These are phyloP conservation scores for Magnaporthiopsis incrustans DNA, from an alignment of 2,329 filamentous ascomycete genomes.

Conservation along the genomic window DNA sequence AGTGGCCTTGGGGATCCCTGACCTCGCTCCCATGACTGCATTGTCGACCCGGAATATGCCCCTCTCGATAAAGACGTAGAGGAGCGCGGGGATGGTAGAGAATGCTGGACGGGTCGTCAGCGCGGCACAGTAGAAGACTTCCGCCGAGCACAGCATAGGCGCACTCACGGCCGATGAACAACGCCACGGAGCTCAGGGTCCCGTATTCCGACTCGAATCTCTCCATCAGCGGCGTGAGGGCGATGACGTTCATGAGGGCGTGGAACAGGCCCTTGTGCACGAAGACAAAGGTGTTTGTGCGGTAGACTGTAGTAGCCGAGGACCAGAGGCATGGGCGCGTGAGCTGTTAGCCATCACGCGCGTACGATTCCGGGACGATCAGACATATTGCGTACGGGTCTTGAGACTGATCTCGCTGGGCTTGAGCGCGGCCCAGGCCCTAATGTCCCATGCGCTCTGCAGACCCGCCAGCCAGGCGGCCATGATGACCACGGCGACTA, in stretches of 20 bases:
- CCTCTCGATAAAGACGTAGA: conserved; percentile 75
- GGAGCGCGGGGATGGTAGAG: conserved; percentile 70
- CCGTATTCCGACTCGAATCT: conserved; percentile 90
- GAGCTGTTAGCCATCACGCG: neutral
- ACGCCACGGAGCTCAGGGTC: conserved; percentile 74
- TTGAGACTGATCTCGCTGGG: conserved; percentile 66
- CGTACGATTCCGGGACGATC: too few relatives aligned
- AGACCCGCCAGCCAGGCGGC: conserved; percentile 62
- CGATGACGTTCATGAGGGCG: conserved; percentile 68
- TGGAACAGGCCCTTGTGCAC: conserved; percentile 80
- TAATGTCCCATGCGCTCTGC: conserved; percentile 62
- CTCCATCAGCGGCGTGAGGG: conserved; percentile 81
- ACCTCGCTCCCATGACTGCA: conserved; percentile 77
- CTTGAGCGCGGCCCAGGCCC: conserved; percentile 70
- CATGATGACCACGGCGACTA: conserved; percentile 58
- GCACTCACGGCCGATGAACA: conserved; percentile 86
- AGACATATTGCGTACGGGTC: conserved; percentile 61
- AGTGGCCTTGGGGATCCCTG: conserved; percentile 18
- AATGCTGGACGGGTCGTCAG: conserved; percentile 43
- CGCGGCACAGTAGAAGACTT: neutral
- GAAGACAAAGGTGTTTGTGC: conserved; percentile 85
- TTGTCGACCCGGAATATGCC: conserved; percentile 64
- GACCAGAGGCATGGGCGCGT: too few relatives aligned
- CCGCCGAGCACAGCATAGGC: neutral
- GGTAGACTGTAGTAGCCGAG: conserved; percentile 59